Evolutionary conservation across 345 rosid genomes (phyloP), one percentile per base, ranked within the genome.

Genomic region (Excoecaria cochinchinensis): DNA sequence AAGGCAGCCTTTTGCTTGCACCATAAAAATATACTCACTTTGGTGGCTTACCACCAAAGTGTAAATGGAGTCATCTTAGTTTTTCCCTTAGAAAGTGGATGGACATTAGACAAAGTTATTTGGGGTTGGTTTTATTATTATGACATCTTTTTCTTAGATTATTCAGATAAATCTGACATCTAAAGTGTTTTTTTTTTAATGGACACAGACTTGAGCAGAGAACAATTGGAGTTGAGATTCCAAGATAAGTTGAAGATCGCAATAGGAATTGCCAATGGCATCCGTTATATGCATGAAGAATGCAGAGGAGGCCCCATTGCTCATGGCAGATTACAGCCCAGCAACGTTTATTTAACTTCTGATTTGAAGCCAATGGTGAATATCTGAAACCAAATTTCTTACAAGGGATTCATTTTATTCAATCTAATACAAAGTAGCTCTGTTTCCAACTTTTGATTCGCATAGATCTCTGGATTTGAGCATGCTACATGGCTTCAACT

Each of bases 231-330:
- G n/a, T 50, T 82, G 69, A 73, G 44, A 74, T 85, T 85, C 52
- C 42, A 73, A 47, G 79, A 75, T 13, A 80, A 72, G 52, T 11
- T 85, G 77, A 78, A 78, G 68, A 82, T 85, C 21, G 87, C 85
- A 47, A 40, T 73, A 50, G 79, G 71, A 22, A 80, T 70, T 42
- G 85, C 85, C 50, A 69, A 75, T 21, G 87, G 68, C 1, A 24
- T 82, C 55, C 81, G 84, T 55, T 85, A 82, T 42, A 78, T 85
- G 87, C 87, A 85, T 47, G 79, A 76, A 74, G 84, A 82, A 65
- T 82, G 82, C 73, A 81, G 79, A 16, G 70, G 66, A 48, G 82
- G 85, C 69, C 84, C 84, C 14, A 24, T 82, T 58, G 70, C 70
- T 36, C 86, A 85, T 12, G 81, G 86, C 3, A 70, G 78, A 25